These are phyloP conservation scores for Fraxinus velutina DNA, from an alignment of 305 asterid genomes.

Conservation along the genomic window DNA sequence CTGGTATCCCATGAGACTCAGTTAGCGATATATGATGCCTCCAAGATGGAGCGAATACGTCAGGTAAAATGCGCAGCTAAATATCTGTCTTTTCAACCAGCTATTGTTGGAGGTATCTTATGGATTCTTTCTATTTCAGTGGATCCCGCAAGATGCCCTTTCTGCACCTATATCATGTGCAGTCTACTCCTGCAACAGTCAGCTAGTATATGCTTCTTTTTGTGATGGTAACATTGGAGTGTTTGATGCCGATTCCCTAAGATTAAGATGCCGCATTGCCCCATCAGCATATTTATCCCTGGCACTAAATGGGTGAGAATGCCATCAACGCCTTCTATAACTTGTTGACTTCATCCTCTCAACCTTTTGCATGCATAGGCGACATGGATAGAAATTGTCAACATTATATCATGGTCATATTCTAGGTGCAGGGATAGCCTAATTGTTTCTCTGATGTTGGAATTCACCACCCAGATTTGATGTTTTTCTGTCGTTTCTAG, in stretches of 20 bases:
- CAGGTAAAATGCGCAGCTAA: conserved; percentile 50
- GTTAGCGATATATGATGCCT: conserved; percentile 80
- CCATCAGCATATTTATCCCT: conserved; percentile 74
- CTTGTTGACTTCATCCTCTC: conserved; percentile 7
- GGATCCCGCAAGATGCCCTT: conserved; percentile 88
- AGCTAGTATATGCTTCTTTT: conserved; percentile 79
- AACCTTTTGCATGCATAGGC: not conserved
- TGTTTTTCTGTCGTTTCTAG: not conserved
- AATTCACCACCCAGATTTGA: not conserved
- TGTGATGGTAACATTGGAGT: conserved; percentile 80
- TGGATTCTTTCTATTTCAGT: conserved; percentile 42
- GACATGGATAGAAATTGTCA: not conserved
- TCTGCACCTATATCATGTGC: conserved; percentile 92
- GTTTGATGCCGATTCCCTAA: conserved; percentile 79
- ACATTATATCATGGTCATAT: conserved; percentile 1
- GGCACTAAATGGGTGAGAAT: conserved; percentile 68
- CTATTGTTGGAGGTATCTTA: not conserved
- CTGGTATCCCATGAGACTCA: conserved; percentile 93
- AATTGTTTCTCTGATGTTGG: not conserved
- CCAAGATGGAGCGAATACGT: conserved; percentile 90
- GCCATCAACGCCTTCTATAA: conserved; percentile 7
- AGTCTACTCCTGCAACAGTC: conserved; percentile 89
- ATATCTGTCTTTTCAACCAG: not conserved
- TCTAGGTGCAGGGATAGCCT: not conserved
- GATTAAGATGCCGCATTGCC: conserved; percentile 81